Conservation (phyloP, 441 rosid genomes). For the Kokia cookei region DNA sequence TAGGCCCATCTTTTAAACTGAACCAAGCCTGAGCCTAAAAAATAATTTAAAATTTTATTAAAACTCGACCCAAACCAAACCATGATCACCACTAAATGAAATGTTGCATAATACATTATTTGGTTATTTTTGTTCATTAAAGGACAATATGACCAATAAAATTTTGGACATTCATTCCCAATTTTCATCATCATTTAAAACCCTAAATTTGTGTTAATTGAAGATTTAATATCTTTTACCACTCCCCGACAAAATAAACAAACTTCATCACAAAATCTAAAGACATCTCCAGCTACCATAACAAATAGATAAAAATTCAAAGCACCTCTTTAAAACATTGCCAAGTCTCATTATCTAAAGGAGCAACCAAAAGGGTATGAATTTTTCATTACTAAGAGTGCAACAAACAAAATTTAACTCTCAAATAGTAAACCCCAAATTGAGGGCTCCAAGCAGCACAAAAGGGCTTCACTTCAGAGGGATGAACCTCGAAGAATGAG, state of each 20-base stretch:
- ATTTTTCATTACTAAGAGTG: not conserved
- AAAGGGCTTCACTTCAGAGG: slow-evolving; percentile 60
- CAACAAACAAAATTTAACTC: slow-evolving; percentile 14
- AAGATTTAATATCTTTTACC: no score
- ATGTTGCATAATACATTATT: not conserved
- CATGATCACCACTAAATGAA: no score
- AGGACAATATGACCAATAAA: not conserved
- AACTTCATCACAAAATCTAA: not conserved
- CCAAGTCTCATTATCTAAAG: not conserved
- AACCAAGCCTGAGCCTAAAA: no score
- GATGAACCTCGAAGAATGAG: slow-evolving; percentile 83
- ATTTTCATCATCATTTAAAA: no score
- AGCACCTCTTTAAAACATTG: slow-evolving; percentile 7
- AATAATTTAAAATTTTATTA: no score
- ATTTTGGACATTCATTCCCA: not conserved
- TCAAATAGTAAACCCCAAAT: not conserved
- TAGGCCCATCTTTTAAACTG: no score
- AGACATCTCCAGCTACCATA: not conserved
- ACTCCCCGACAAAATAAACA: not conserved
- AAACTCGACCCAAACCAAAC: no score
- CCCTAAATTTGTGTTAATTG: no score
- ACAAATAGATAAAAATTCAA: not conserved
- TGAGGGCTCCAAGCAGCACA: not conserved
- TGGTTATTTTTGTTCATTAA: no score
- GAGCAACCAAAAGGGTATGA: not conserved